Base-by-base conservation (phyloP, 192 early-diverging fungal genomes). In the Spizellomyces sp. region DNA sequence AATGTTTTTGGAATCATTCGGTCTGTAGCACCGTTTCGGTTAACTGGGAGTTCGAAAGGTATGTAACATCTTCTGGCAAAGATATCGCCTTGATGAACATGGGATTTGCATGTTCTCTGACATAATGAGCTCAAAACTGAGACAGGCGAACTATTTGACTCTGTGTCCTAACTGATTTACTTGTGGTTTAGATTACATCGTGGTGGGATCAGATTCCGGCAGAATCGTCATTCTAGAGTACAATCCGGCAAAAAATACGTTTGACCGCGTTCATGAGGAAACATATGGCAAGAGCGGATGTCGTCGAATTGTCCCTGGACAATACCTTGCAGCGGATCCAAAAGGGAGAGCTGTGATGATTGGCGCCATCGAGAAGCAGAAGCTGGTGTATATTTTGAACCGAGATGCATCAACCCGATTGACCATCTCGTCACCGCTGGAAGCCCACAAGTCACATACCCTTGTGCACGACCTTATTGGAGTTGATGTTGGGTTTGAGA, bases 401-500 rank as follows among this genome's bases (percentile, higher is more conserved):
- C 89, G 96, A 65, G 97, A 98, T 77, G 80, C 90, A 0, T 85
- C 91, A 0, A 90, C 90, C 3, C 83, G 87, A 45, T 72, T 98
- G 5, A 90, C 91, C 14, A 91, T 99, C 57, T 95, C 93, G 55
- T 99, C 98, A 58, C 98, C 98, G 9, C 75, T 99, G 62, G 96
- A 98, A 76, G 95, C 96, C 10, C 91, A 94, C 81, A 92, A 92
- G 74, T 76, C 90, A 9, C 82, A 90, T 46, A 91, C 89, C 0
- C 70, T 97, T 27, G 87, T 89, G 59, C 90, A 93, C 62, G 84
- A 91, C 70, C 81, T 91, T 64, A 90, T 92, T 21, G 96, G 91
- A 36, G 88, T 98, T 9, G 98, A 99, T 79, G 96, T 99, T 27
- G 98, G 96, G 0, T 99, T 93, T 70, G 98, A 99, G 69, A 99